Evolutionary conservation across 2,329 filamentous ascomycete species (phyloP).

Genomic region (Pezizomycotina sp.): DNA sequence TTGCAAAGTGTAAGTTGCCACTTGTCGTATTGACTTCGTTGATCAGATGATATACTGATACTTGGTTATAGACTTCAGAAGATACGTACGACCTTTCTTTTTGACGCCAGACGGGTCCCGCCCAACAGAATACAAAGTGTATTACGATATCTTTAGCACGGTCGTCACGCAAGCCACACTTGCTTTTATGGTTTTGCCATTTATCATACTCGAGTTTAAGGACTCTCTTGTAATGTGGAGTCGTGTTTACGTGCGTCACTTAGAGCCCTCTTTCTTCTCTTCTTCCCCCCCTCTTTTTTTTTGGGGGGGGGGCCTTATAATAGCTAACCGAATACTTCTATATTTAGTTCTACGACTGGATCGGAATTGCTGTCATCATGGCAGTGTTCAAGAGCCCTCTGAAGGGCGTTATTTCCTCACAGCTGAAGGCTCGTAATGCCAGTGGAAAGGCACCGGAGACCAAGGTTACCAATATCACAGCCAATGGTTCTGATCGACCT

Average conservation of each 20-base stretch:
- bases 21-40: neutral
- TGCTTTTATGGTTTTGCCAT: constrained; percentile 67
- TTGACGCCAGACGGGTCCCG: constrained; percentile 51
- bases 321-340: neutral
- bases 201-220: constrained; percentile 60
- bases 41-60: constrained; percentile 10
- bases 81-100: constrained; percentile 83
- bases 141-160: constrained; percentile 68
- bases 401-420: too few species aligned
- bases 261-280: too few species aligned
- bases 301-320: too few species aligned
- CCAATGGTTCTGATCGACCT: too few species aligned
- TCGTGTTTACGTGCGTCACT: constrained; percentile 37
- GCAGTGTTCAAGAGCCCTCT: constrained; percentile 66
- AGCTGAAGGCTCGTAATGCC: too few species aligned
- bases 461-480: too few species aligned
- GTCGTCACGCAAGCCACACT: constrained; percentile 66
- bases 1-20: constrained; percentile 64
- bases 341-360: constrained; percentile 62
- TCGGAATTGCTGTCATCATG: constrained; percentile 48
- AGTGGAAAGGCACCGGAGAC: too few species aligned
- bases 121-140: constrained; percentile 55
- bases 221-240: constrained; percentile 62
- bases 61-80: constrained; percentile 55
- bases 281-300: neutral